Conservation (phyloP, 164 flowering plant species). For the Vitis vinifera region ASM3070453v1 NC_081810.1:951001-951500, state of each 20-base stretch:
- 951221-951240: constrained; percentile 60
- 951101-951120: constrained; percentile 45
- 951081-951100: constrained; percentile 43
- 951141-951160: constrained; percentile 31
- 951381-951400: constrained; percentile 48
- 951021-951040: constrained; percentile 68
- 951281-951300: constrained; percentile 46
- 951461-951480: constrained; percentile 86
- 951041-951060: constrained; percentile 60
- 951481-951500: constrained; percentile 84
- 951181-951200: constrained; percentile 63
- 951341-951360: constrained; percentile 40
- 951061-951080: constrained; percentile 37
- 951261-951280: constrained; percentile 63
- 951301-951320: constrained; percentile 60
- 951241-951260: constrained; percentile 48
- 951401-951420: constrained; percentile 50
- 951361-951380: constrained; percentile 54
- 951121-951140: constrained; percentile 62
- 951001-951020: constrained; percentile 56
- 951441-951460: constrained; percentile 66
- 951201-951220: constrained; percentile 56
- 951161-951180: constrained; percentile 45
- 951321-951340: constrained; percentile 46
- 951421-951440: constrained; percentile 56